Conservation (phyloP, 2,329 filamentous ascomycete genomes). For the Chrysosporium keratinophilum region DNA sequence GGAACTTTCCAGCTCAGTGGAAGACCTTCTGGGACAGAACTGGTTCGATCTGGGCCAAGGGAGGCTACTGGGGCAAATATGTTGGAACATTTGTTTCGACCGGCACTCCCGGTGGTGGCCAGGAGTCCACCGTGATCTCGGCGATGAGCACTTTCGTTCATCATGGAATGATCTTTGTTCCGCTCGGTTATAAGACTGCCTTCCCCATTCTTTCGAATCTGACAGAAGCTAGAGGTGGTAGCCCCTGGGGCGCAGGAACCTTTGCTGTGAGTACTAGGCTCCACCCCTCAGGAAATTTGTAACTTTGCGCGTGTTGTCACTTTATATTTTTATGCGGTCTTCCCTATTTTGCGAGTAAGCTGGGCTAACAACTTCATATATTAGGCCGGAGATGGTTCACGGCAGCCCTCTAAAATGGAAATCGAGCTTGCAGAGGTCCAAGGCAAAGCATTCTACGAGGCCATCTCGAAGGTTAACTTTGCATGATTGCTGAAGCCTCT, state of each 20-base stretch:
- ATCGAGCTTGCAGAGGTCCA: constrained; percentile 69
- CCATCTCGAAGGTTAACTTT: constrained; percentile 58
- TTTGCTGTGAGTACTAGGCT: constrained; percentile 54
- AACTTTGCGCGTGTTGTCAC: too few species aligned
- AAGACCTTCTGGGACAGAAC: constrained; percentile 79
- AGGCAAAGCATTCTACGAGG: constrained; percentile 74
- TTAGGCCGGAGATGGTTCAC: constrained; percentile 61
- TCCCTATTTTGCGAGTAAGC: not conserved
- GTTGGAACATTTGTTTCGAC: constrained; percentile 86
- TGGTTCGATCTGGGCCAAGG: constrained; percentile 69
- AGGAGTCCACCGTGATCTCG: constrained; percentile 76
- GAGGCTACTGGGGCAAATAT: constrained; percentile 75
- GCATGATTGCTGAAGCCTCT: constrained; percentile 54
- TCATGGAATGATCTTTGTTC: constrained; percentile 95
- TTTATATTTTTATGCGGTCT: too few species aligned
- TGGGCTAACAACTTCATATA: constrained; percentile 11
- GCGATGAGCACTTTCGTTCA: constrained; percentile 78
- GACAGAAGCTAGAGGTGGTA: constrained; percentile 71
- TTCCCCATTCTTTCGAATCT: constrained; percentile 63
- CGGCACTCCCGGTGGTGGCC: constrained; percentile 74
- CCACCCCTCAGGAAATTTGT: too few species aligned
- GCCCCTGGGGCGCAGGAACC: constrained; percentile 87
- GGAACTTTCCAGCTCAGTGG: constrained; percentile 95
- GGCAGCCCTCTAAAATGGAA: constrained; percentile 67
- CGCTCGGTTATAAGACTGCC: constrained; percentile 75